Base-by-base conservation (phyloP, 192 early-diverging fungal species). In the Lunasporangiospora selenospora region DNA sequence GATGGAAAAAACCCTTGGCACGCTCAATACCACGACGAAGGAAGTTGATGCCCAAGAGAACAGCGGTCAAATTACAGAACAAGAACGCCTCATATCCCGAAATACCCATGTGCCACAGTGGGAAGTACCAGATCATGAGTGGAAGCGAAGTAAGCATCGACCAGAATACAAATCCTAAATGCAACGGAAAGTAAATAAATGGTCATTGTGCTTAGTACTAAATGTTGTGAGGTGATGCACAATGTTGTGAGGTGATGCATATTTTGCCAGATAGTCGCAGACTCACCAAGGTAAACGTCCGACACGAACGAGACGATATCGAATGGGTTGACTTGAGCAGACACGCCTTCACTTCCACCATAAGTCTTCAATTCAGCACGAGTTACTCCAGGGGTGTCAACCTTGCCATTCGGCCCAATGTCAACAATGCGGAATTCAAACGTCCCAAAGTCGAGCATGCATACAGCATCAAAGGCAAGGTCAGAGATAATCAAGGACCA, bases 91-190 rank as follows among this genome's bases (percentile, higher is more conserved):
- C 91, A 60, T 85, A 91, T 48, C 91, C 91, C 13, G 90, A 91
- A 63, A 93, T 83, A 4, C 91, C 91, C 91, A 93, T 93, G 73
- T 90, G 83, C 88, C 90, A 93, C 31, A 93, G 76, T 21, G 91
- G 91, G 63, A 93, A 93, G 66, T 93, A 93, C 91, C 91, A 89
- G 53, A 85, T 85, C 47, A 87, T 80, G 27, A 90, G 45, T 0
- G 87, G 83, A 11, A 93, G 67, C 29, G 89, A 83, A 2, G 91
- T 93, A 60, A 90, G 76, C 65, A 89, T 87, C n/a, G 91, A 89
- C 91, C 91, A 93, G 61, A 89, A 91, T 23, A 91, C 80, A 67
- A 90, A 93, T 53, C 85, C 84, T 84, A 75, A 5, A 29, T 30
- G 21, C 36, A 31, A 42, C 19, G 16, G 6, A 43, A 56, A 3